Evolutionary conservation across 495 filamentous ascomycete genomes (phyloP), one percentile per base, ranked within the genome.

Genomic region (Penicillium argentinense): DNA sequence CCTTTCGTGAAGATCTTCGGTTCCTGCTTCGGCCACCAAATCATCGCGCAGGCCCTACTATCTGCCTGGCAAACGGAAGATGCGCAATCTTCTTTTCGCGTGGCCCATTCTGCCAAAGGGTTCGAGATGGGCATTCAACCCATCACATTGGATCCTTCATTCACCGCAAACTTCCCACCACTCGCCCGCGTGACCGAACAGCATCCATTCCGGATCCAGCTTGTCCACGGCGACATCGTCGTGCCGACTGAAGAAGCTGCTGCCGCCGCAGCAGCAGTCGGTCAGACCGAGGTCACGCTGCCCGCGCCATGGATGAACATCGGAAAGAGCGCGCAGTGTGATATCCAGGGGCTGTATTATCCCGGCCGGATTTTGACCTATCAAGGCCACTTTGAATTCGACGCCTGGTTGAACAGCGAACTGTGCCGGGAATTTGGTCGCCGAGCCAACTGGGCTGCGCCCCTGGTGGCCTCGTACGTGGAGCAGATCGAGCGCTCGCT

Each of bases 11-110:
- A 67, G 49, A 57, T 75, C 6, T 75, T 76, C 46, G 72, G 74
- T 9, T 71, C 72, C 14, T 77, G 72, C 51, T 77, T 77, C 51
- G 74, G 74, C 1, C 74, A 77, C 45, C 72, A 77, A 45, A 45
- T 75, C 19, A 59, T 77, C 42, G 73, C 69, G 4, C 66, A 71
- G 38, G 70, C 67, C 3, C 41, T 67, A 1, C 64, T 77, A 5
- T 57, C 56, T 32, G 12, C 16, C 29, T 23, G 21, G 32, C n/a
- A n/a, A n/a, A n/a, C n/a, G n/a, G n/a, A n/a, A n/a, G n/a, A n/a
- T n/a, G 9, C 17, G 2, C 16, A 26, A 24, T 18, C 28, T 21
- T 21, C 47, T 13, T 56, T 66, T 36, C 47, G 54, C 22, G 63
- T 71, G 8, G 47, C 61, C 28, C 21, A 39, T 13, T 59, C 57